Evolutionary conservation across 2,329 filamentous ascomycete species (phyloP), one percentile per base, ranked within the genome.

Genomic region (Phialophora tarda): DNA sequence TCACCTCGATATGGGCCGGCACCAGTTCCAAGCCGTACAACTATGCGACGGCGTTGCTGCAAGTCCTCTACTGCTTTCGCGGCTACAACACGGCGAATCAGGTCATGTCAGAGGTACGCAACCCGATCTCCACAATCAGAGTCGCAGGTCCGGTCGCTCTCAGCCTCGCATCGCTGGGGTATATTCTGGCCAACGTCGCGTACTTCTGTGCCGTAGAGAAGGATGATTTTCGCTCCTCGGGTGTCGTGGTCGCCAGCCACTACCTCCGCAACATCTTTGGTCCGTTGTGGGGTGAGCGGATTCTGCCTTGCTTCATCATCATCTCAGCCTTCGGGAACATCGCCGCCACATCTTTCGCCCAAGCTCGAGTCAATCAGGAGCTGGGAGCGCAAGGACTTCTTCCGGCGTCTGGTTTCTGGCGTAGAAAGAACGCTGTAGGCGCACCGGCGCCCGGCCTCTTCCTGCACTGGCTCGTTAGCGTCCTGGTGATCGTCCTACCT

Each of bases 351-450:
- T 86, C 84, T 0, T 87, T 69, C 67, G 84, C 83, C 0, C 81
- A 83, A 3, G 79, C 84, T 1, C 77, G 83, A 68, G 81, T 87
- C 23, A 87, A 87, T 53, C 78, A 81, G 65, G 89, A 91, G 74
- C 79, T 91, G 50, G 89, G 86, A 0, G 89, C 89, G 72, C 89
- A 92, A 71, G 88, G 88, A 0, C 78, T 91, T 3, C 73, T 91
- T 14, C 89, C 89, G 0, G 88, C 83, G 62, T 86, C 85, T 67
- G 81, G 82, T 2, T 85, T 91, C 74, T 91, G 87, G 86, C 88
- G 89, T 0, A 89, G 86, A 1, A 88, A 88, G 71, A 85, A 84
- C 77, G 89, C 89, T 0, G 88, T 87, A 66, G 86, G 88, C 62
- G 84, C 89, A 0, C 89, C 89, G 0, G 82, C 86, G n/a, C 80